Conservation (phyloP, 257 asterid species). For the Solanum habrochaites region DNA sequence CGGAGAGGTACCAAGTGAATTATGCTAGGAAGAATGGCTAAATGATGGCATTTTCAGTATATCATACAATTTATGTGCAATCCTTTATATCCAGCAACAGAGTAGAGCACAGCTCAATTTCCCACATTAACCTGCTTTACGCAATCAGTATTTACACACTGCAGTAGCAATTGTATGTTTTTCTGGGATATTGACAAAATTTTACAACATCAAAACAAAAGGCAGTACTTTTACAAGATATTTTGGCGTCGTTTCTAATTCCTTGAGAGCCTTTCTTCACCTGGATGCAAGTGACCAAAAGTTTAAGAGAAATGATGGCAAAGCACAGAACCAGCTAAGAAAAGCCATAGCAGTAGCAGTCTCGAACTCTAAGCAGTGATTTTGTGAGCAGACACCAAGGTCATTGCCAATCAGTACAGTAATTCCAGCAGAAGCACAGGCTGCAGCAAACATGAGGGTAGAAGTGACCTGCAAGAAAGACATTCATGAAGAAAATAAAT, state of each 20-base stretch:
- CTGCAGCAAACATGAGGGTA: conserved; percentile 91
- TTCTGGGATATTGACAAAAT: neutral
- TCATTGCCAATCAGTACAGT: conserved; percentile 89
- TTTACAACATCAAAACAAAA: neutral
- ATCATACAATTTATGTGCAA: neutral
- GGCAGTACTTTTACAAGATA: neutral
- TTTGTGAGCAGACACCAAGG: conserved; percentile 55
- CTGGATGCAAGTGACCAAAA: conserved; percentile 94
- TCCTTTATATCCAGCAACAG: neutral
- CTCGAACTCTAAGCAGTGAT: conserved; percentile 83
- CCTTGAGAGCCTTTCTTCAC: conserved; percentile 7
- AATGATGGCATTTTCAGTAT: neutral
- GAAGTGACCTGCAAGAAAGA: conserved; percentile 57
- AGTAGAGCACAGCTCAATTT: neutral
- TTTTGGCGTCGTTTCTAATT: neutral
- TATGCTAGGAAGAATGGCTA: neutral
- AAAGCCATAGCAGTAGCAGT: conserved; percentile 95
- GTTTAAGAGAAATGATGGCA: conserved; percentile 73
- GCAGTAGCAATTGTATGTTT: neutral
- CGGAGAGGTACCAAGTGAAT: neutral
- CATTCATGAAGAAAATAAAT: neutral
- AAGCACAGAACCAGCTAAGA: conserved; percentile 82
- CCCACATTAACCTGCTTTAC: neutral
- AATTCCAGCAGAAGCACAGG: conserved; percentile 96
- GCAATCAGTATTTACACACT: neutral